These are phyloP conservation scores for Monosporozyma yasuniensis DNA, from an alignment of 805 yeast genomes.

Conservation along the genomic window DNA sequence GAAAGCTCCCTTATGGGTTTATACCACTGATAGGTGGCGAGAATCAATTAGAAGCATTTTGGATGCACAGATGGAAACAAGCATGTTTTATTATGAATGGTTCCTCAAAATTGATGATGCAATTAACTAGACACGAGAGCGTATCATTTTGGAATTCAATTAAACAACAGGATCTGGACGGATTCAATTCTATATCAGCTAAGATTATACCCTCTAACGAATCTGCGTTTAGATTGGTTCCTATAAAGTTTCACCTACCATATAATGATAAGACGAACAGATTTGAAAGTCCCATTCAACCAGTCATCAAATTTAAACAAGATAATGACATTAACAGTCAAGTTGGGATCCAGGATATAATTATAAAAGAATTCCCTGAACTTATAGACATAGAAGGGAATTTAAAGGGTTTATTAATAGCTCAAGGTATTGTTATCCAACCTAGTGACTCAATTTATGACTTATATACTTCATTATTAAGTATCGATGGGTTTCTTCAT, in stretches of 20 bases:
- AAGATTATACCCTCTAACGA: slow-evolving; percentile 11
- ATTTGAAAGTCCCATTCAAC: slow-evolving; percentile 25
- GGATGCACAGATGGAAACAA: slow-evolving; percentile 79
- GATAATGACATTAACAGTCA: background rate
- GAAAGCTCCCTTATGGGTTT: background rate
- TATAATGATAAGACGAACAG: slow-evolving; percentile 24
- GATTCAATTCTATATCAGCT: slow-evolving; percentile 16
- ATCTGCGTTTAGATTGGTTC: slow-evolving; percentile 11
- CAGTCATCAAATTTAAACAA: slow-evolving; percentile 13
- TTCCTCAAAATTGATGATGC: slow-evolving; percentile 73
- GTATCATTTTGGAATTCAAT: slow-evolving; percentile 49
- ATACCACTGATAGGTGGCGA: slow-evolving; percentile 35
- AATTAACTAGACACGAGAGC: slow-evolving; percentile 55
- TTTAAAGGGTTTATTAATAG: slow-evolving; percentile 33
- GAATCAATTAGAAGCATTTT: slow-evolving; percentile 33
- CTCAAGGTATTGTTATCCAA: slow-evolving; percentile 51
- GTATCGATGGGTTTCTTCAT: slow-evolving; percentile 62
- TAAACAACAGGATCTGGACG: slow-evolving; percentile 16
- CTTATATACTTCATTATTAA: slow-evolving; percentile 37
- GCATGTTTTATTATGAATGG: slow-evolving; percentile 69
- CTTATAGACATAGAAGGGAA: slow-evolving; percentile 33
- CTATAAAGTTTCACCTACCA: slow-evolving; percentile 8
- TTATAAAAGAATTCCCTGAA: slow-evolving; percentile 38
- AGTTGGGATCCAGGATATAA: slow-evolving; percentile 33
- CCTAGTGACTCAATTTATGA: slow-evolving; percentile 37